Evolutionary conservation across 2,329 filamentous ascomycete genomes (phyloP).

Genomic region (Trichoderma sp.): DNA sequence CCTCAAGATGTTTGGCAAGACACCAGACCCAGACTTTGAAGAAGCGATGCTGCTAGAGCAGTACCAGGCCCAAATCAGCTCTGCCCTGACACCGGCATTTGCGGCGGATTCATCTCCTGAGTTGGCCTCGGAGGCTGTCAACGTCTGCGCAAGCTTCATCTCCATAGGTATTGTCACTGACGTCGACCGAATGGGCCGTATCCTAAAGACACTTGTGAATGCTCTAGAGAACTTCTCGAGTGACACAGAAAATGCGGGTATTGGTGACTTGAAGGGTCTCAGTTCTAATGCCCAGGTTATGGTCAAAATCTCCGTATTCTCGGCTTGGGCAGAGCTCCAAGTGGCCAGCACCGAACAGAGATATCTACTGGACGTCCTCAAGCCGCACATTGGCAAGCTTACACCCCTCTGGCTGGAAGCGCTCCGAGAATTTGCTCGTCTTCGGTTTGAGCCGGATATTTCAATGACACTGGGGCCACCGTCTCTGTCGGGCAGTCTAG

Average conservation of each 20-base stretch:
- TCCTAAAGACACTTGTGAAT: slow-evolving; percentile 86
- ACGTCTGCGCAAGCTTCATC: slow-evolving; percentile 97
- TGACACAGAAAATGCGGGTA: slow-evolving; percentile 76
- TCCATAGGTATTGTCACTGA: slow-evolving; percentile 96
- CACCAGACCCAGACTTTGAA: slow-evolving; percentile 94
- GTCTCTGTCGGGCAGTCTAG: slow-evolving; percentile 78
- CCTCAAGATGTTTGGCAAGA: slow-evolving; percentile 92
- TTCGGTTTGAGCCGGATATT: slow-evolving; percentile 95
- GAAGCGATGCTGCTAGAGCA: slow-evolving; percentile 95
- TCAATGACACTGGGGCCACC: slow-evolving; percentile 83
- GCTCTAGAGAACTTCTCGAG: slow-evolving; percentile 89
- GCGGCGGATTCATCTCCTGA: slow-evolving; percentile 94
- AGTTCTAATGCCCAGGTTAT: slow-evolving; percentile 97
- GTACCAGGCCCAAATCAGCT: slow-evolving; percentile 97
- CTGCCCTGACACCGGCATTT: slow-evolving; percentile 92
- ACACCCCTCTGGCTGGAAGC: slow-evolving; percentile 94
- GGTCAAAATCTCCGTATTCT: slow-evolving; percentile 97
- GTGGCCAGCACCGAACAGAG: slow-evolving; percentile 90
- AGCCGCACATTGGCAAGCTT: slow-evolving; percentile 83
- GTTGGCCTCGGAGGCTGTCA: slow-evolving; percentile 90
- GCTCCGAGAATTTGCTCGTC: slow-evolving; percentile 84
- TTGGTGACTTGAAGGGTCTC: slow-evolving; percentile 87
- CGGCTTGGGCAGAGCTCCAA: slow-evolving; percentile 95
- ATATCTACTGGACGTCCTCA: slow-evolving; percentile 84
- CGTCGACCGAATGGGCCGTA: slow-evolving; percentile 97